Evolutionary conservation across 1,139 yeast genomes (phyloP).

Genomic region (Blastobotrys ciferrii): DNA sequence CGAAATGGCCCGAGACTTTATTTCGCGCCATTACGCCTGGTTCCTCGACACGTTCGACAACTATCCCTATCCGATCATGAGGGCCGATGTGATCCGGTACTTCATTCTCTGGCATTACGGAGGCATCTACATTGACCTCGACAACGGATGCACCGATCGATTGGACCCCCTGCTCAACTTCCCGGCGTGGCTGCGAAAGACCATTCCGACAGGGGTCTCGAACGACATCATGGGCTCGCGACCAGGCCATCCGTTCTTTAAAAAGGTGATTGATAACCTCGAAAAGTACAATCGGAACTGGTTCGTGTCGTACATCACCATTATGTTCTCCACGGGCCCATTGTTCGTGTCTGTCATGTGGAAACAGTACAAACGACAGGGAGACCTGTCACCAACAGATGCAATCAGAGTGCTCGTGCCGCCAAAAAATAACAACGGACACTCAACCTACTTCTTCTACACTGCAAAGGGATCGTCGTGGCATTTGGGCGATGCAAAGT

Average conservation of each 20-base stretch:
- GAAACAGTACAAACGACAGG: slow-evolving; percentile 82
- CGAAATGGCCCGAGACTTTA: slow-evolving; percentile 74
- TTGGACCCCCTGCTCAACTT: slow-evolving; percentile 77
- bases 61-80: slow-evolving; percentile 76
- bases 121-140: slow-evolving; percentile 87
- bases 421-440: slow-evolving; percentile 58
- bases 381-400: slow-evolving; percentile 20
- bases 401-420: slow-evolving; percentile 61
- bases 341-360: slow-evolving; percentile 79
- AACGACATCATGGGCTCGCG: slow-evolving; percentile 92
- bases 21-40: slow-evolving; percentile 80
- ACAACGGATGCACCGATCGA: slow-evolving; percentile 77
- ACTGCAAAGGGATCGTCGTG: slow-evolving; percentile 81
- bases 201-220: slow-evolving; percentile 87
- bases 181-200: slow-evolving; percentile 84
- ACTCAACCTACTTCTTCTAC: slow-evolving; percentile 57
- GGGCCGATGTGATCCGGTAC: slow-evolving; percentile 93
- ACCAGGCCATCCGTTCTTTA: slow-evolving; percentile 83
- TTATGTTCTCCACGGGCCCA: slow-evolving; percentile 94
- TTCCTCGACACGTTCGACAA: slow-evolving; percentile 73
- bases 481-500: slow-evolving; percentile 82
- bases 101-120: slow-evolving; percentile 82
- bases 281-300: slow-evolving; percentile 46
- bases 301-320: slow-evolving; percentile 76
- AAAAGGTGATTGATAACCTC: slow-evolving; percentile 63